Base-by-base conservation (phyloP, 345 rosid species). In the Murraya koenigii region DNA sequence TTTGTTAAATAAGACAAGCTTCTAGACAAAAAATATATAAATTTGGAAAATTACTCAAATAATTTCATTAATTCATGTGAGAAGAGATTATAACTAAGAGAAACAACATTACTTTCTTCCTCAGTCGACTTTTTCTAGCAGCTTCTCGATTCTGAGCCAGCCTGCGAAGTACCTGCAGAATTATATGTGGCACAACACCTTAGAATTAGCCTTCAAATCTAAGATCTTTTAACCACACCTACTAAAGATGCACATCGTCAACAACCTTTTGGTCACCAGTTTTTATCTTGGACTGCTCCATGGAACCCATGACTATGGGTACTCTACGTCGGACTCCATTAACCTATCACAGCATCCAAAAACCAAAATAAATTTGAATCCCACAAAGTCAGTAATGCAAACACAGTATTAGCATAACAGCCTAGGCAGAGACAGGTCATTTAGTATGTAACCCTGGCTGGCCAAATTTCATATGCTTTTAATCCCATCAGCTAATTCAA, bases 121-220 rank as follows among this genome's bases (percentile, higher is more conserved):
- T 88, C 71, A 93, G 84, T 33, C 99, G 88, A 80, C 98, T 92
- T 85, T 91, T 95, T 84, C 94, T 90, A 7, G 98, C 99, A 79
- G 98, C 99, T 80, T 95, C 99, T n/a, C 99, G 84, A 82, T 95
- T 93, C 81, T 95, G 99, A 69, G 97, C 98, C 72, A 95, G 79
- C 85, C 99, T 82, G 52, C 98, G 84, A 66, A 95, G 94, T 3
- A 85, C 83, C 98, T 95, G 85, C 65, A 66, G 63, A 60, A 61
- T 61, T 44, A 17, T 44, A 44, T 11, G 49, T 52, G 49, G 8
- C 55, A 63, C 25, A 71, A 60, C 66, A 60, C 23, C 25, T 33
- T 8, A 32, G 64, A 36, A 69, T 41, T 38, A 64, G 60, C 32
- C 44, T 41, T 9, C 32, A 41, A 72, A 26, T 2, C 65, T 14